Conservation (phyloP, 495 filamentous ascomycete genomes). For the Terfezia claveryi region DNA sequence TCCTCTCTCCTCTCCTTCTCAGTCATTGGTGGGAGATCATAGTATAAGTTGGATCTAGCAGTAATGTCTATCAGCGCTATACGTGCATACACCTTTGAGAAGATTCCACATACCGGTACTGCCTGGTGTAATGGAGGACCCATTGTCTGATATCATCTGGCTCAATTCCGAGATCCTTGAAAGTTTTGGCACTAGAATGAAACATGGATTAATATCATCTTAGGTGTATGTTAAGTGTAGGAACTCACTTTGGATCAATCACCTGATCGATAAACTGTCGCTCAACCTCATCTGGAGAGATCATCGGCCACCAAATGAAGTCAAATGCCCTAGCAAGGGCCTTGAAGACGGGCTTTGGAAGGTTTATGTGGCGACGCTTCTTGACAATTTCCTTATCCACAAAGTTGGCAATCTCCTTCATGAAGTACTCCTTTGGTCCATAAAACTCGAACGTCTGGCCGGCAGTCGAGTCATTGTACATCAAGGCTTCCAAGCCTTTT, state of each 20-base stretch:
- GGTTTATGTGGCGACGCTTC: constrained; percentile 70
- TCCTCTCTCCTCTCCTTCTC: constrained; percentile 88
- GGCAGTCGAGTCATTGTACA: constrained; percentile 71
- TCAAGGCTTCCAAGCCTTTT: constrained; percentile 64
- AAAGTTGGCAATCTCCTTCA: constrained; percentile 60
- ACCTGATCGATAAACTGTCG: constrained; percentile 83
- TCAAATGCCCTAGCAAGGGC: constrained; percentile 50
- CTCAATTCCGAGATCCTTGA: constrained; percentile 78
- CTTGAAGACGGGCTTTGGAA: constrained; percentile 61
- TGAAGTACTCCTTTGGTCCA: constrained; percentile 81
- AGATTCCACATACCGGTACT: constrained; percentile 34
- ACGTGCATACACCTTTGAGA: not conserved
- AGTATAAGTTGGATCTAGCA: constrained; percentile 37
- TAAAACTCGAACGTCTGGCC: constrained; percentile 87
- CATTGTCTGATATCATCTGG: constrained; percentile 58
- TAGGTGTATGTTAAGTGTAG: no score
- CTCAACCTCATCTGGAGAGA: constrained; percentile 73
- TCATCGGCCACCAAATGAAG: constrained; percentile 66
- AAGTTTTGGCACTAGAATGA: constrained; percentile 50
- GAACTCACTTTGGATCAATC: constrained; percentile 43
- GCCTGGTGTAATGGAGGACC: constrained; percentile 62
- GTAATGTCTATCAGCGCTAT: not conserved
- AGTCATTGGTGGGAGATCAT: constrained; percentile 80
- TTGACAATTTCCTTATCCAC: constrained; percentile 87
- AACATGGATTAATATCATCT: not conserved